Percentiles rank a stretch among this genome's conserved stretches.
phyloP scores from a whole-genome alignment of 495 filamentous ascomycete genomes.

The Penicillium crystallinum region DNA sequence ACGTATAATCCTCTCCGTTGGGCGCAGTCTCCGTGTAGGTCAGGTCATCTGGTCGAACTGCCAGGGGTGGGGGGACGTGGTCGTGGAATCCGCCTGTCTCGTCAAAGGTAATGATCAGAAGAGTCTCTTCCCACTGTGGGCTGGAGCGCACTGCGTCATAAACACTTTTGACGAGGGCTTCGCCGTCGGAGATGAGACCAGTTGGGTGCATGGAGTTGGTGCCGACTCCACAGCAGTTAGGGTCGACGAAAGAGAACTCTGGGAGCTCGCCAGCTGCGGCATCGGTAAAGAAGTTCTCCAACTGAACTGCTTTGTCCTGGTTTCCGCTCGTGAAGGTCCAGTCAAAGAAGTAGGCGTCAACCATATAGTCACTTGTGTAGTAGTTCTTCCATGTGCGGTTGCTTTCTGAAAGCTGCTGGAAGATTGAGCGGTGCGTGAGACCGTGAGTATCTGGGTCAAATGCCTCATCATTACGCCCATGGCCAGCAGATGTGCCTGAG shows the following conservation, averaged over 20 bases:
- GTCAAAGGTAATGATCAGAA: slow-evolving; percentile 48
- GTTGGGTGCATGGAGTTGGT: slow-evolving; percentile 48
- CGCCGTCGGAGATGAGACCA: slow-evolving; percentile 41
- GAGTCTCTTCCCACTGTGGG: slow-evolving; percentile 43
- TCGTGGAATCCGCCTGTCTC: slow-evolving; percentile 48
- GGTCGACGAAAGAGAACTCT: slow-evolving; percentile 47
- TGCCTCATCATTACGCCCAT: slow-evolving; percentile 41
- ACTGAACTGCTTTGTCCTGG: slow-evolving; percentile 26
- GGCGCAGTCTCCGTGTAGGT: slow-evolving; percentile 41
- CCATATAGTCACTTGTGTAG: slow-evolving; percentile 30
- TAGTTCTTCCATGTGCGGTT: slow-evolving; percentile 48
- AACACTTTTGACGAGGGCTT: slow-evolving; percentile 45
- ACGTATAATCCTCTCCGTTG: slow-evolving; percentile 38
- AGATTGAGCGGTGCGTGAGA: slow-evolving; percentile 41
- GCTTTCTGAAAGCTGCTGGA: slow-evolving; percentile 43
- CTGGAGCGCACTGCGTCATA: slow-evolving; percentile 44
- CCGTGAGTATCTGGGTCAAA: slow-evolving; percentile 32
- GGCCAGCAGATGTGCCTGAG: slow-evolving; percentile 44
- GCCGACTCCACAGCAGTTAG: slow-evolving; percentile 42
- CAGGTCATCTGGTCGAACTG: slow-evolving; percentile 32
- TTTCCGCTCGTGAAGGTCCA: slow-evolving; percentile 38
- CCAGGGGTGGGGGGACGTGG: slow-evolving; percentile 44
- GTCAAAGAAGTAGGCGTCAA: slow-evolving; percentile 34
- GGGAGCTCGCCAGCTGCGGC: slow-evolving; percentile 36
- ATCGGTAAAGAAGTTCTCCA: slow-evolving; percentile 35